These are phyloP conservation scores for Rugonectria rugulosa DNA, from an alignment of 2,329 filamentous ascomycete genomes.

Conservation along the genomic window DNA sequence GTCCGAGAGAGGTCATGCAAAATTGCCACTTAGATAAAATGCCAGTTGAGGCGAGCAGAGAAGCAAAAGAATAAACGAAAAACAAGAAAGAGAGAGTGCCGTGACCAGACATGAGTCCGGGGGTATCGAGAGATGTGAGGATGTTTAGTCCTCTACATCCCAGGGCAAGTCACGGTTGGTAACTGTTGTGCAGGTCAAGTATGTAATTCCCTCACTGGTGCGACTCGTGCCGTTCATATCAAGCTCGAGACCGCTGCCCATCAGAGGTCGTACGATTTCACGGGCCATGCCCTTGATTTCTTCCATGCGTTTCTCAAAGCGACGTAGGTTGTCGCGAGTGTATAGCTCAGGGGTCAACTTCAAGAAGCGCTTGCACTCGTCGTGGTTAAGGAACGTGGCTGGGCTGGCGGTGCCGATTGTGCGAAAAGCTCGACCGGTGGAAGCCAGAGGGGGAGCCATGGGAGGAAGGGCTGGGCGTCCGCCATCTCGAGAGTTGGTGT, in stretches of 20 bases:
- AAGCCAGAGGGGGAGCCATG: conserved; percentile 58
- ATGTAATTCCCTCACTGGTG: conserved; percentile 53
- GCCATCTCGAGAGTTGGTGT: conserved; percentile 39
- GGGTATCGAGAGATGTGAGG: background rate
- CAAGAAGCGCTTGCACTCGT: conserved; percentile 90
- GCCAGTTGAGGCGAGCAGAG: background rate
- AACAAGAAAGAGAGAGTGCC: background rate
- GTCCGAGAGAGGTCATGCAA: background rate
- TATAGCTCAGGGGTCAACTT: conserved; percentile 85
- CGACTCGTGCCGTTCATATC: conserved; percentile 63
- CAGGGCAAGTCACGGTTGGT: conserved; percentile 60
- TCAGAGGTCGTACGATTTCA: conserved; percentile 83
- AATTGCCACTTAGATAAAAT: background rate
- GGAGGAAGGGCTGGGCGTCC: conserved; percentile 47
- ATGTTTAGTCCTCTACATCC: conserved; percentile 47
- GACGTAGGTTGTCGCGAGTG: conserved; percentile 81
- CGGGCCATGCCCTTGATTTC: conserved; percentile 86
- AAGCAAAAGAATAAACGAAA: conserved; percentile 5
- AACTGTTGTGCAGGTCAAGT: conserved; percentile 60
- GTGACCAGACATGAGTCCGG: too few species aligned
- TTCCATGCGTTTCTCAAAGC: conserved; percentile 87
- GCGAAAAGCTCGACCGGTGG: conserved; percentile 77
- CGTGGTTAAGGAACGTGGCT: conserved; percentile 76
- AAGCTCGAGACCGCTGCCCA: conserved; percentile 84
- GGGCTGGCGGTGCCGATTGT: conserved; percentile 70